phyloP scores from a whole-genome alignment of 257 asterid genomes.

The Penstemon newberryi region DNA sequence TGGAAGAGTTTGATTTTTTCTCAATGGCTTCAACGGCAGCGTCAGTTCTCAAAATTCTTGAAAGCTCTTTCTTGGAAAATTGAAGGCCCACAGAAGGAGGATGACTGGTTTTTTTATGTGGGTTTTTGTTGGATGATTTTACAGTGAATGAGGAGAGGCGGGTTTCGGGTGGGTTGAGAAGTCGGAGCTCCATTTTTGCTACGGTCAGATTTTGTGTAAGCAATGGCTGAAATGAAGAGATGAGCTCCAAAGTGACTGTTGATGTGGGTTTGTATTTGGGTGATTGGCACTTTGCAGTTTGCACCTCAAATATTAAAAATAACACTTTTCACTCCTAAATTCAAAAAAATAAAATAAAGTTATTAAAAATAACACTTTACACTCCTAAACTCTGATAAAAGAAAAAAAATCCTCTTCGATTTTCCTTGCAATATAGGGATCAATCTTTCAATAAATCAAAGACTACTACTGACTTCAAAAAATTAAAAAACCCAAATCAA shows the following conservation, averaged over 20 bases:
- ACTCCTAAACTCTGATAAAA: too few species aligned
- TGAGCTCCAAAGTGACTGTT: neutral
- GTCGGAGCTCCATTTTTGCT: slow-evolving; percentile 58
- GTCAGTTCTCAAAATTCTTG: slow-evolving; percentile 69
- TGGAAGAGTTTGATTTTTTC: slow-evolving; percentile 68
- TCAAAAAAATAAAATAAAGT: too few species aligned
- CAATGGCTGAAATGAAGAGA: neutral
- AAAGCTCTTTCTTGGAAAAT: slow-evolving; percentile 57
- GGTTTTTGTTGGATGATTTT: slow-evolving; percentile 38
- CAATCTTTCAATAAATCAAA: too few species aligned
- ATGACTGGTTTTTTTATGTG: slow-evolving; percentile 26
- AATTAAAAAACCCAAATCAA: too few species aligned
- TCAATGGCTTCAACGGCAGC: slow-evolving; percentile 68
- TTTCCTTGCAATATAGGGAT: too few species aligned
- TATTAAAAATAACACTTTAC: too few species aligned
- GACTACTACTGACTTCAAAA: too few species aligned
- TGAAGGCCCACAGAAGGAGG: slow-evolving; percentile 39
- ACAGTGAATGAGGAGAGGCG: slow-evolving; percentile 32
- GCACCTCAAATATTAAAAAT: too few species aligned
- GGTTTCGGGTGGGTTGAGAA: slow-evolving; percentile 31
- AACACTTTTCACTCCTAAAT: too few species aligned
- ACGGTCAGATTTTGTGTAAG: neutral
- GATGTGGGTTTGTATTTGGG: too few species aligned
- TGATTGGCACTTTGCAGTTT: too few species aligned
- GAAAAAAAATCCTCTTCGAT: too few species aligned